Evolutionary conservation across 2,329 filamentous ascomycete species (phyloP).

Genomic region (Falciphora oryzae): DNA sequence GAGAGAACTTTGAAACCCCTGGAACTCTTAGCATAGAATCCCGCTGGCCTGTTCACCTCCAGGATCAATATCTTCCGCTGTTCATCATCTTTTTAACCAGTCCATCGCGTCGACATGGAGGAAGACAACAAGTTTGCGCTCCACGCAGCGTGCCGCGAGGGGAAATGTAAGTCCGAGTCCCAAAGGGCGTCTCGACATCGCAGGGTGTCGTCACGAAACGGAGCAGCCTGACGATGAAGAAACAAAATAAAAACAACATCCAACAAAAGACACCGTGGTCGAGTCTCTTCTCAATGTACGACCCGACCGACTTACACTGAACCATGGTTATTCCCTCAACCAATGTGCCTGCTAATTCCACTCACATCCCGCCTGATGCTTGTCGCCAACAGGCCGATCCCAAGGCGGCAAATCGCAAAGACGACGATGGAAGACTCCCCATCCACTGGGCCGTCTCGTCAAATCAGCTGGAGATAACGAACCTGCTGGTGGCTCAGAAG

Average conservation of each 20-base stretch:
- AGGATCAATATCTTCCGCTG: too few species aligned
- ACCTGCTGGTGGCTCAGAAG: slow-evolving; percentile 63
- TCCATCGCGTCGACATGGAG: slow-evolving; percentile 17
- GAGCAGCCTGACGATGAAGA: background rate
- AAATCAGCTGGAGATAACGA: slow-evolving; percentile 69
- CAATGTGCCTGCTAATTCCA: background rate
- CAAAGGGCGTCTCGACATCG: background rate
- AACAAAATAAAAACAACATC: background rate
- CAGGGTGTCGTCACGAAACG: background rate
- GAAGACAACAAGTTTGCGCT: slow-evolving; percentile 66
- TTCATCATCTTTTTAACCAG: too few species aligned
- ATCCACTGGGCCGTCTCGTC: slow-evolving; percentile 92
- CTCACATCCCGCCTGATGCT: background rate
- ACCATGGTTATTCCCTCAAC: background rate
- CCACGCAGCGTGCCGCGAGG: slow-evolving; percentile 81
- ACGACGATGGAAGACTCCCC: slow-evolving; percentile 83
- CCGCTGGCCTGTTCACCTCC: too few species aligned
- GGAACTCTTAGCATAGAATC: too few species aligned
- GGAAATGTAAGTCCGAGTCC: slow-evolving; percentile 59
- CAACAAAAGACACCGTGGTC: slow-evolving; percentile 53
- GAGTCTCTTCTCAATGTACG: slow-evolving; percentile 69
- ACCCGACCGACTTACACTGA: background rate
- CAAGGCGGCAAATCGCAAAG: slow-evolving; percentile 64
- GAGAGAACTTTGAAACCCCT: too few species aligned
- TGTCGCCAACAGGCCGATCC: slow-evolving; percentile 59